Evolutionary conservation across 345 rosid species (phyloP).

Genomic region (Lepidium sativum): DNA sequence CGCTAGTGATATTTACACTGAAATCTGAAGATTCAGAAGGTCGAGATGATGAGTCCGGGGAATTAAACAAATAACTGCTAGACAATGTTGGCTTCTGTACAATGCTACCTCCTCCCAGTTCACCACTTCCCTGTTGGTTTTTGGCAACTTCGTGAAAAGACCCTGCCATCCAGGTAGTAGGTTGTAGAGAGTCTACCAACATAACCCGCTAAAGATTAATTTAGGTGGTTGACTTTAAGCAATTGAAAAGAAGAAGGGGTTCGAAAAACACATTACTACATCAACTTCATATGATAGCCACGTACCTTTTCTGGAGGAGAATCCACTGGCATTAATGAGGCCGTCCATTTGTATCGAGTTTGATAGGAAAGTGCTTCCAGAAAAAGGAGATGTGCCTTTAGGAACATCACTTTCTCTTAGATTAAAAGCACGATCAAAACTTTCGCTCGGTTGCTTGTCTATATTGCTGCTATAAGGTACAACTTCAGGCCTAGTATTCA

Average conservation of each 20-base stretch:
- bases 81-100: slow-evolving; percentile 40
- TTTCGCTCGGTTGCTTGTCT: slow-evolving; percentile 31
- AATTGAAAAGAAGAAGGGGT: background rate
- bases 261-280: slow-evolving; percentile 5
- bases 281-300: slow-evolving; percentile 5
- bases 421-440: slow-evolving; percentile 17
- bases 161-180: slow-evolving; percentile 27
- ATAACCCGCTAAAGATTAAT: slow-evolving; percentile 6
- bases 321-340: slow-evolving; percentile 26
- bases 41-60: slow-evolving; percentile 27
- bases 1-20: slow-evolving; percentile 36
- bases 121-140: slow-evolving; percentile 24
- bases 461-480: slow-evolving; percentile 16
- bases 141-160: slow-evolving; percentile 35
- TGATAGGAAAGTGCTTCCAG: slow-evolving; percentile 25
- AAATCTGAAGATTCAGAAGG: slow-evolving; percentile 40
- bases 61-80: slow-evolving; percentile 29
- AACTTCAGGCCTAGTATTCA: slow-evolving; percentile 20
- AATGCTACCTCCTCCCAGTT: slow-evolving; percentile 24
- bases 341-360: slow-evolving; percentile 23
- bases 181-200: slow-evolving; percentile 36
- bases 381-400: slow-evolving; percentile 25
- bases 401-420: slow-evolving; percentile 31
- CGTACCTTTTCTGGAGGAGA: slow-evolving; percentile 34
- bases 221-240: slow-evolving; percentile 12